phyloP scores from a whole-genome alignment of 1,139 yeast species.

The Kluyveromyces marxianus region DNA sequence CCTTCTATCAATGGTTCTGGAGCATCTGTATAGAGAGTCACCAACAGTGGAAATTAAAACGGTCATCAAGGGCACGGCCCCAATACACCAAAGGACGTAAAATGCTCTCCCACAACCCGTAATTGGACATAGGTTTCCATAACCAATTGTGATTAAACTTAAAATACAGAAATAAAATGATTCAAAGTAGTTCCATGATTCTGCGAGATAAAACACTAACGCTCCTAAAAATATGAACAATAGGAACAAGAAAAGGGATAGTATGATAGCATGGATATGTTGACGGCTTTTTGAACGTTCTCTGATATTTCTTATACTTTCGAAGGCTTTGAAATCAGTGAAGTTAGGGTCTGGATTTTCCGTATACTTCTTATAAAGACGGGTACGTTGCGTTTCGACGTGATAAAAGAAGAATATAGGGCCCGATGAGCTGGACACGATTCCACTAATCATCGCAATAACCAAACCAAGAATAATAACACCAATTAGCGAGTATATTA shows the following conservation, averaged over 20 bases:
- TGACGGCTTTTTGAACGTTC: conserved; percentile 32
- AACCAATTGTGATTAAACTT: conserved; percentile 75
- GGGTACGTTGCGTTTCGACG: conserved; percentile 37
- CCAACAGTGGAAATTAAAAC: conserved; percentile 67
- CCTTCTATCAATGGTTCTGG: conserved; percentile 19
- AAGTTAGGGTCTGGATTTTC: conserved; percentile 20
- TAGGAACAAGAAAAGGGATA: conserved; percentile 42
- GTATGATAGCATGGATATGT: conserved; percentile 31
- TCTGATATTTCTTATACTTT: conserved; percentile 45
- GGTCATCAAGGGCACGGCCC: conserved; percentile 84
- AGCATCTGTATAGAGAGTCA: conserved; percentile 40
- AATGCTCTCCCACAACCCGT: conserved; percentile 61
- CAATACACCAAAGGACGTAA: conserved; percentile 70
- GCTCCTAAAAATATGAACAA: conserved; percentile 70
- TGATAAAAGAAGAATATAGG: conserved; percentile 61
- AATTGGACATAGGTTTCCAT: conserved; percentile 65
- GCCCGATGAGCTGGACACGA: conserved; percentile 50
- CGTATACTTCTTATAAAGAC: conserved; percentile 16
- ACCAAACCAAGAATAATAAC: conserved; percentile 66
- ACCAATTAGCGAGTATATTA: conserved; percentile 62
- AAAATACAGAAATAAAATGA: conserved; percentile 66
- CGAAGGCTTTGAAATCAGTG: conserved; percentile 41
- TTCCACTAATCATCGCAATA: conserved; percentile 59
- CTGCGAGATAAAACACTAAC: conserved; percentile 47
- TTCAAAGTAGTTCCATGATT: conserved; percentile 63